Evolutionary conservation across 495 filamentous ascomycete species (phyloP).

Genomic region (Xylaria flabelliformis): DNA sequence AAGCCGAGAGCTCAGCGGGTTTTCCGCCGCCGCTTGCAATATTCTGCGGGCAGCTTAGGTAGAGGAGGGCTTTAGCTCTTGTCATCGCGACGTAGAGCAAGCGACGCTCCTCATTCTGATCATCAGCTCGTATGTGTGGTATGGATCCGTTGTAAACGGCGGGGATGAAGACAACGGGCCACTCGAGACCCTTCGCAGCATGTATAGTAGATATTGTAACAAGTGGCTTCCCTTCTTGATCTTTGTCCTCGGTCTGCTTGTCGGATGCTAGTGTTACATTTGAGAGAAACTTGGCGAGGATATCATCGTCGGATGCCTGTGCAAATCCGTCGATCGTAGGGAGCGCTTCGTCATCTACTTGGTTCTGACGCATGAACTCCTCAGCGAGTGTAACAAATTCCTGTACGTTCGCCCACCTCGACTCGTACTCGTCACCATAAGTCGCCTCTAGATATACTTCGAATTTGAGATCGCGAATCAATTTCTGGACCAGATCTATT

Average conservation of each 20-base stretch:
- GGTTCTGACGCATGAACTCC: constrained; percentile 64
- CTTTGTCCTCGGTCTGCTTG: constrained; percentile 64
- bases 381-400: constrained; percentile 81
- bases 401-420: constrained; percentile 89
- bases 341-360: constrained; percentile 68
- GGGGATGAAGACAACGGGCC: constrained; percentile 96
- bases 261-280: constrained; percentile 90
- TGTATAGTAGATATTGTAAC: constrained; percentile 97
- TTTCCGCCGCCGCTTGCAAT: constrained; percentile 41
- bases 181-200: constrained; percentile 95
- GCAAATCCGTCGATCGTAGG: constrained; percentile 78
- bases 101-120: constrained; percentile 86
- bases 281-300: constrained; percentile 81
- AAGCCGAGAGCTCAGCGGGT: constrained; percentile 47
- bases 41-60: constrained; percentile 78
- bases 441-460: constrained; percentile 71
- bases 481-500: constrained; percentile 72
- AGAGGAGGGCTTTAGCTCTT: constrained; percentile 86
- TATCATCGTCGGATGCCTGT: constrained; percentile 71
- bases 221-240: constrained; percentile 63
- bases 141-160: constrained; percentile 91
- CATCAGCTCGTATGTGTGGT: constrained; percentile 91
- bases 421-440: constrained; percentile 78
- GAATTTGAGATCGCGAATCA: constrained; percentile 77
- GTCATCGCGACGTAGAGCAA: constrained; percentile 99